A percentile compares a stretch with the other conserved stretches of the same genome.
Conservation (phyloP, 805 yeast genomes). For the Candida peoriensis region DNA sequence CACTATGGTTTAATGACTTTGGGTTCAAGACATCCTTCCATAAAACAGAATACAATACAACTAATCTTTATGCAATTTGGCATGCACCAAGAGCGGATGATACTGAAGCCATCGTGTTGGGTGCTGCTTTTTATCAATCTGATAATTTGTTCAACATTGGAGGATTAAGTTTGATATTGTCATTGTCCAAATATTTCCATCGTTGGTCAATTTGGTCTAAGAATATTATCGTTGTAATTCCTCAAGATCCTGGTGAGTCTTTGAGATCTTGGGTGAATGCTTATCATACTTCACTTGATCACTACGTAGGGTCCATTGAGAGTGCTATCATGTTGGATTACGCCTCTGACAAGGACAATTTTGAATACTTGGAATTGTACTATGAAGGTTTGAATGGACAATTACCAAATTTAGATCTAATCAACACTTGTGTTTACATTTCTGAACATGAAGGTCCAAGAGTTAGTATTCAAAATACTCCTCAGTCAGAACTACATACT, state of each 20-base stretch:
- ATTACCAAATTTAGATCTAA: slow-evolving; percentile 85
- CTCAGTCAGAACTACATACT: slow-evolving; percentile 39
- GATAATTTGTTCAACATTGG: slow-evolving; percentile 68
- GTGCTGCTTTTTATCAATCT: slow-evolving; percentile 79
- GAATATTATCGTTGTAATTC: slow-evolving; percentile 81
- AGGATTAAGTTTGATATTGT: slow-evolving; percentile 68
- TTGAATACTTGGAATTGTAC: slow-evolving; percentile 66
- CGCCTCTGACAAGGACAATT: slow-evolving; percentile 57
- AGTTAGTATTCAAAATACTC: slow-evolving; percentile 59
- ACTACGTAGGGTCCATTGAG: slow-evolving; percentile 91
- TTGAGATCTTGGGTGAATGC: slow-evolving; percentile 90
- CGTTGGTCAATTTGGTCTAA: slow-evolving; percentile 95
- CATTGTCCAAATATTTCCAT: slow-evolving; percentile 73
- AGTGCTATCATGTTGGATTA: slow-evolving; percentile 84
- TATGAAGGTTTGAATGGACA: slow-evolving; percentile 95
- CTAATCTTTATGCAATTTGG: slow-evolving; percentile 68
- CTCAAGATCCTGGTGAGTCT: slow-evolving; percentile 63
- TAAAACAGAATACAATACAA: slow-evolving; percentile 36
- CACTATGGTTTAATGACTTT: slow-evolving; percentile 58
- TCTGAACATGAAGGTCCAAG: slow-evolving; percentile 72
- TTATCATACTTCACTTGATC: slow-evolving; percentile 77
- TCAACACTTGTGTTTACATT: slow-evolving; percentile 74
- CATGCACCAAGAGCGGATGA: slow-evolving; percentile 96
- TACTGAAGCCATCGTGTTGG: slow-evolving; percentile 89
- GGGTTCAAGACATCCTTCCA: slow-evolving; percentile 61